Base-by-base conservation (phyloP, 768 basidiomycete species). In the Royoungia palumana region DNA sequence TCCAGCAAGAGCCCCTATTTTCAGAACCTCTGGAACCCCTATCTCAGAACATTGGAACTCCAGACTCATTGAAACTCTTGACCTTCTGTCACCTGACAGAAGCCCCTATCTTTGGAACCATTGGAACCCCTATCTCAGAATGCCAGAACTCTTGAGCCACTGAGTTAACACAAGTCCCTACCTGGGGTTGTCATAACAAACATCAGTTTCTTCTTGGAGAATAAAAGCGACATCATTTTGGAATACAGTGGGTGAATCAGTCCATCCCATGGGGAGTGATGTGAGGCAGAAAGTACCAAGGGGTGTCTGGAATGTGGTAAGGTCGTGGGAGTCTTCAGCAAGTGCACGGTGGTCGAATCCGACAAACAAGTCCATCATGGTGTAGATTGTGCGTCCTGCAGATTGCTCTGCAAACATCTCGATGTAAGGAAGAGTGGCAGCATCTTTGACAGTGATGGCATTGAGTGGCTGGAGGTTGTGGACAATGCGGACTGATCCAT, bases 281-380 rank as follows among this genome's bases (percentile, higher is more conserved):
- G 61, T 62, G 0, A 75, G 60, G 1, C 60, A 55, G 0, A 72
- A 46, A 0, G 65, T 55, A 5, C 72, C 71, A 2, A 72, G 61
- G 0, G 73, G 74, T 0, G 71, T 73, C 49, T 72, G 67, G 57
- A 77, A 77, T 0, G 70, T 72, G 0, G 75, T 77, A n/a, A 72
- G 54, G 36, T 76, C 72, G 16, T 67, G 51, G 0, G 68, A 45
- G 1, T 46, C 44, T 6, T 40, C 38, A 5, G 42, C 37, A 14
- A 54, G 43, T 2, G 35, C 25, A 0, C 16, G 14, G 21, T 42
- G 41, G 9, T 55, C 42, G 13, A 47, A 54, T 1, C 45, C 20
- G 2, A 42, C 21, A 14, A 52, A 52, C 0, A 52, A 17, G 6
- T 52, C 51, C 21, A 52, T 32, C 35, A 47, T 36, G 12, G 35